A percentile compares a stretch with the other conserved stretches of the same genome.
These are phyloP conservation scores for Asparagopsis taxiformis DNA, from an alignment of 31 red algal genomes.

Conservation along the genomic window DNA sequence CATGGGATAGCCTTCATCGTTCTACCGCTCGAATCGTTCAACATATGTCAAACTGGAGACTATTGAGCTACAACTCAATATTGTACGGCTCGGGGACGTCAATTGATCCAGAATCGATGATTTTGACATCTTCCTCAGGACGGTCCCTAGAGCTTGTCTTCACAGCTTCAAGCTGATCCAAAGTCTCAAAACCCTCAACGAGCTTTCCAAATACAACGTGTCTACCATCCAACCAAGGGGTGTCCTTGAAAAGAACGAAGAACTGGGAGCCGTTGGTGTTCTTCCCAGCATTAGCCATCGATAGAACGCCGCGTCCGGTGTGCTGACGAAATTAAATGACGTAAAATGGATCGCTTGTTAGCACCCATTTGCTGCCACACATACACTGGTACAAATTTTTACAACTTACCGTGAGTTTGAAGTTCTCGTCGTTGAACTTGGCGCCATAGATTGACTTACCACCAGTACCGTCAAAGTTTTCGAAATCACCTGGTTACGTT, in stretches of 20 bases:
- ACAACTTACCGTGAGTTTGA: constrained; percentile 61
- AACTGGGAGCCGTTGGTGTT: constrained; percentile 90
- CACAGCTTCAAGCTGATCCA: constrained; percentile 58
- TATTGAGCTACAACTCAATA: constrained; percentile 9
- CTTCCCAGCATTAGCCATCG: constrained; percentile 92
- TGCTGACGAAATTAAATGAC: constrained; percentile 9
- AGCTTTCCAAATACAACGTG: constrained; percentile 96
- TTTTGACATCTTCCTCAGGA: constrained; percentile 27
- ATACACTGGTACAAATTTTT: too few species aligned
- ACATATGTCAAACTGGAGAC: neutral
- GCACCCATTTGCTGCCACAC: too few species aligned
- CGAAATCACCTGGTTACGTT: constrained; percentile 72
- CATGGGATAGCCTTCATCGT: too few species aligned
- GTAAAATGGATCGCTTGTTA: neutral
- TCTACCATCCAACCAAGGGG: constrained; percentile 87
- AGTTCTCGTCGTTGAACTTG: constrained; percentile 97
- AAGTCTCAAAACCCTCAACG: constrained; percentile 57
- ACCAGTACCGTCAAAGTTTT: constrained; percentile 83
- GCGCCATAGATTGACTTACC: constrained; percentile 94
- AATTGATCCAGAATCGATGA: constrained; percentile 47
- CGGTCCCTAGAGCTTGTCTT: constrained; percentile 24
- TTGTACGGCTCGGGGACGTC: constrained; percentile 53
- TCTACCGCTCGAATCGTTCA: too few species aligned
- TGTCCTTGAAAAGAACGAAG: constrained; percentile 82
- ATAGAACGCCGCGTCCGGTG: constrained; percentile 54